Base-by-base conservation (phyloP, 2,329 filamentous ascomycete genomes). In the Magnaporthiopsis poae region DNA sequence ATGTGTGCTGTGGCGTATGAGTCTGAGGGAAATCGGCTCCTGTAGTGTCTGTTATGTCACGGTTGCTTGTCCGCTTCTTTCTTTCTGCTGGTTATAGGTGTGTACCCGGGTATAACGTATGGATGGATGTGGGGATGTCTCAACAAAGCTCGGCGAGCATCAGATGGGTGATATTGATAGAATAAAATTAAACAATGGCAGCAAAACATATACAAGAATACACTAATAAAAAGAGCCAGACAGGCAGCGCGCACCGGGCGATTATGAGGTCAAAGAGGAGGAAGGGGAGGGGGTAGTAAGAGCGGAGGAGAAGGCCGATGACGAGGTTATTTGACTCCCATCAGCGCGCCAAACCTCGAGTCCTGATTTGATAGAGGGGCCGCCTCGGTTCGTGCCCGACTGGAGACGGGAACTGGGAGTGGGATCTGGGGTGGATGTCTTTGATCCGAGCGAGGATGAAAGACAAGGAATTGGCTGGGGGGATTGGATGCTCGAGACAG, bases 361-460 rank as follows among this genome's bases (percentile, higher is more conserved):
- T 56, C 18, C 5, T 56, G 13, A 61, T 59, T 65, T 65, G 64
- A 61, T 61, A 61, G 64, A 65, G 31, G 36, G 56, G 39, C n/a
- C 25, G 25, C 31, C 21, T n/a, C 29, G 63, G 13, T 31, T 27
- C 31, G 15, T 33, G 56, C 52, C 64, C 60, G 64, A 46, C 35
- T 60, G 36, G 35, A 46, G 62, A 52, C 36, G 62, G 35, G 39
- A 31, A 33, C 27, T 31, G 52, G 27, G 39, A 46, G 62, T 31
- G 21, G 52, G 35, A 29, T 31, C n/a, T 39, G 7, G 62, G 39
- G 39, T 64, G 35, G 4, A 33, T 52, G 63, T 21, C 27, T 59
- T 59, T 64, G 62, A 59, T 64, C 59, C 62, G 62, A 64, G 31
- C 25, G 39, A 33, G 62, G 60, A 35, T 64, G 9, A 65, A 52